Evolutionary conservation across 1,284 basidiomycete genomes (phyloP).

Genomic region (Cryptococcus deneoformans): DNA sequence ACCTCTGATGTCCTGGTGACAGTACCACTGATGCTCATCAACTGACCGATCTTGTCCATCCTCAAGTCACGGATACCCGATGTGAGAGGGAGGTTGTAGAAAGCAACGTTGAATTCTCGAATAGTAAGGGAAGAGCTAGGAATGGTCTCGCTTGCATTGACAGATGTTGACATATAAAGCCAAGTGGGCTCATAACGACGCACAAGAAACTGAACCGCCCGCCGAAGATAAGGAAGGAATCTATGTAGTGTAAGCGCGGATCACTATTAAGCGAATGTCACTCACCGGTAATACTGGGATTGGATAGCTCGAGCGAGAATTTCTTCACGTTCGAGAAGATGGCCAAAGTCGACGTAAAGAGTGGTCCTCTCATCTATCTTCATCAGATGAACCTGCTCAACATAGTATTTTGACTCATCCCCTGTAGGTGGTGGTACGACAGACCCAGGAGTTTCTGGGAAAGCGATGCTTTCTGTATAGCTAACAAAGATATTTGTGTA

Average conservation of each 20-base stretch:
- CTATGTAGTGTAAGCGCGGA: conserved; percentile 21
- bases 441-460: conserved; percentile 70
- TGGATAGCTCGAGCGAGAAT: conserved; percentile 89
- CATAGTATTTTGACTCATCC: conserved; percentile 61
- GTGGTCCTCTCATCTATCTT: conserved; percentile 90
- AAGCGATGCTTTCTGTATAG: conserved; percentile 72
- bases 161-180: conserved; percentile 74
- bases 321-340: conserved; percentile 85
- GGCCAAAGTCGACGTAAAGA: conserved; percentile 92
- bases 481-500: conserved; percentile 49
- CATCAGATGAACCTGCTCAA: conserved; percentile 91
- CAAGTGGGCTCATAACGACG: conserved; percentile 87
- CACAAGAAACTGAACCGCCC: conserved; percentile 86
- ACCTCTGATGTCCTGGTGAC: conserved; percentile 98
- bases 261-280: not conserved
- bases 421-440: conserved; percentile 55
- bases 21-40: conserved; percentile 92
- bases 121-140: conserved; percentile 74
- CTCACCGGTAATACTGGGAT: conserved; percentile 83
- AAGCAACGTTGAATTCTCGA: conserved; percentile 92
- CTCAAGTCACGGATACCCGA: conserved; percentile 93
- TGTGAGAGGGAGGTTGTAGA: conserved; percentile 92
- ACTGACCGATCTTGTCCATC: conserved; percentile 87
- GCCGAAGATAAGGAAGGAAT: conserved; percentile 89
- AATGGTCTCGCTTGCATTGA: conserved; percentile 49